Base-by-base conservation (phyloP, 805 yeast genomes). In the Kregervanrija fluxuum region DNA sequence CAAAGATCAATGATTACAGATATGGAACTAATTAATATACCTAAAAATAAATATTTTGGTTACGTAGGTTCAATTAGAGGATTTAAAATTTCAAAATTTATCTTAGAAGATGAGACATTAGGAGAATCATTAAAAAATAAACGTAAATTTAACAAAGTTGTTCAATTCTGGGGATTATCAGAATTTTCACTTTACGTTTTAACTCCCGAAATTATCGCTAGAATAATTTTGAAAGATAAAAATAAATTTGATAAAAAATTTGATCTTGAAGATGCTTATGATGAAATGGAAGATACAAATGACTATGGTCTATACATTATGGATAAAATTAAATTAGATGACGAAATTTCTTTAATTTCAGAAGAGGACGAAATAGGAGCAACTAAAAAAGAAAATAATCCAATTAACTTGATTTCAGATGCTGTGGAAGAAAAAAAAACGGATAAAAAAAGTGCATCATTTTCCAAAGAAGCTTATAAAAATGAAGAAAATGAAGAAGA, bases 51-150 rank as follows among this genome's bases (percentile, higher is more conserved):
- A 32, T 79, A 73, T 53, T 79, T 78, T 28, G 90, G 91, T 0
- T 83, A 71, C 54, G 72, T 73, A 48, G 91, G 90, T 0, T 58
- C 74, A 32, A 69, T 68, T 48, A 65, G 90, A 44, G 85, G 82
- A 49, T 63, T 71, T 44, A 57, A 66, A 12, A 68, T 82, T 1
- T 72, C 82, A 1, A 55, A 64, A 30, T 51, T 66, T 35, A 71
- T 83, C 12, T 34, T 38, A 11, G 15, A 36, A 3, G 46, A 61
- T n/a, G 54, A 58, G 1, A 48, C 54, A 11, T 70, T 61, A 42
- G 56, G 58, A 17, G 43, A 52, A 1, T 55, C 64, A 30, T 49
- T 81, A 3, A 45, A 49, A 5, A 43, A 48, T 28, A 51, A 58
- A 37, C 45, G 42, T 4, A 59, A 52, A 42, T 61, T 50, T 2